Evolutionary conservation across 1,139 yeast species (phyloP), one percentile per base, ranked within the genome.

Genomic region (Yamadazyma blattariae): DNA sequence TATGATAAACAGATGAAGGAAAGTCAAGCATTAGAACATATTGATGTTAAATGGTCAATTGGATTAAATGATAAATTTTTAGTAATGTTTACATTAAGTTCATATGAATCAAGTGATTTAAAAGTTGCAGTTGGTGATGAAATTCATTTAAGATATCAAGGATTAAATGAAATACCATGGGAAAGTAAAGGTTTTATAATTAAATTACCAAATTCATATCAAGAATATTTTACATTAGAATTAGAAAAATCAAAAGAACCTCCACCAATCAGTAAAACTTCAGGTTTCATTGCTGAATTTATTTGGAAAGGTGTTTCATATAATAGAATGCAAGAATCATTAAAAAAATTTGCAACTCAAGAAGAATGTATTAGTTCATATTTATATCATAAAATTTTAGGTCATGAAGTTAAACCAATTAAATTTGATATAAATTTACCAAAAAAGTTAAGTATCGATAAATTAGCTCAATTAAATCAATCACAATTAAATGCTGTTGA

Each of bases 81-180:
- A 45, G 95, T 85, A 0, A 74, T 86, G 3, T 89, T 89, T 48
- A 60, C 77, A 0, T 62, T 87, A 30, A 76, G 89, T 2, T 75
- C 86, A 3, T 74, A 73, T 52, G 96, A 87, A 51, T 62, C 76
- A 8, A 69, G 76, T 23, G 85, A 77, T 18, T 58, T 85, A 41
- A 82, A 81, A 54, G 81, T 87, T n/a, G 84, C 94, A 0, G 82
- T 85, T 20, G 96, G 97, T 30, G 96, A 88, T 58, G 92, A 82
- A 55, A 78, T 89, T 64, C 64, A 76, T 18, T 64, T 87, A 39
- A 67, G 82, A 33, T 80, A 82, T 49, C 64, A 64, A 25, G 86
- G 82, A 17, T 59, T 57, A 38, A 69, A 69, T 19, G 67, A 67
- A 36, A 61, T 55, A 10, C 61, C 72, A 4, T 89, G 97, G 96